These are phyloP conservation scores for Epichloe elymi DNA, from an alignment of 2,329 filamentous ascomycete species.

Conservation along the genomic window DNA sequence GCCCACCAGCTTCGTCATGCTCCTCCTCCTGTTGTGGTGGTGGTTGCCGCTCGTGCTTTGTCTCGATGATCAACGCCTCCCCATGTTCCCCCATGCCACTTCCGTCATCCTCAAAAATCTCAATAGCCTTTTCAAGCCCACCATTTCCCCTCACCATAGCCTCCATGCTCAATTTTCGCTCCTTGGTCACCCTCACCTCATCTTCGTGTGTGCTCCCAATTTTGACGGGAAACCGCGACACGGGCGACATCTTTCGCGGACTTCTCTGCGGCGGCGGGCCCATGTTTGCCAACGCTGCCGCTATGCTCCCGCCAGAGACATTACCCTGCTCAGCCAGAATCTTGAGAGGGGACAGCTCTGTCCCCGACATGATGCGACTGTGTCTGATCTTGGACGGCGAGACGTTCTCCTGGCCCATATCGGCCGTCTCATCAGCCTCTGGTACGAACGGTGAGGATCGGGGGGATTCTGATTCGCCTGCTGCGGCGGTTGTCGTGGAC, in stretches of 20 bases:
- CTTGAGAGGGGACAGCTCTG: slow-evolving; percentile 44
- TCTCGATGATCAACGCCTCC: slow-evolving; percentile 14
- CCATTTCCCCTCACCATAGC: slow-evolving; percentile 41
- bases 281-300: background rate
- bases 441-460: slow-evolving; percentile 17
- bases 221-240: slow-evolving; percentile 49
- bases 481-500: background rate
- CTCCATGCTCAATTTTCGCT: slow-evolving; percentile 34
- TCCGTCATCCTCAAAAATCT: slow-evolving; percentile 47
- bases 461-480: background rate
- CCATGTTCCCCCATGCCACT: slow-evolving; percentile 17
- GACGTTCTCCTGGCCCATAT: slow-evolving; percentile 31
- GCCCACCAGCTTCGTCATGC: slow-evolving; percentile 32
- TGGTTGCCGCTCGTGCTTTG: slow-evolving; percentile 15
- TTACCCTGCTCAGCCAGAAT: slow-evolving; percentile 30
- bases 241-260: slow-evolving; percentile 35
- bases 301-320: slow-evolving; percentile 11
- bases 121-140: slow-evolving; percentile 44
- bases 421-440: slow-evolving; percentile 18
- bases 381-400: slow-evolving; percentile 35
- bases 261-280: slow-evolving; percentile 20
- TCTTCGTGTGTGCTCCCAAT: slow-evolving; percentile 24
- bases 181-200: slow-evolving; percentile 12
- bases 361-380: slow-evolving; percentile 43
- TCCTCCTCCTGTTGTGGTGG: slow-evolving; percentile 7